phyloP scores from a whole-genome alignment of 371 early-diverging fungal genomes.

The Catenaria anguillulae region DNA sequence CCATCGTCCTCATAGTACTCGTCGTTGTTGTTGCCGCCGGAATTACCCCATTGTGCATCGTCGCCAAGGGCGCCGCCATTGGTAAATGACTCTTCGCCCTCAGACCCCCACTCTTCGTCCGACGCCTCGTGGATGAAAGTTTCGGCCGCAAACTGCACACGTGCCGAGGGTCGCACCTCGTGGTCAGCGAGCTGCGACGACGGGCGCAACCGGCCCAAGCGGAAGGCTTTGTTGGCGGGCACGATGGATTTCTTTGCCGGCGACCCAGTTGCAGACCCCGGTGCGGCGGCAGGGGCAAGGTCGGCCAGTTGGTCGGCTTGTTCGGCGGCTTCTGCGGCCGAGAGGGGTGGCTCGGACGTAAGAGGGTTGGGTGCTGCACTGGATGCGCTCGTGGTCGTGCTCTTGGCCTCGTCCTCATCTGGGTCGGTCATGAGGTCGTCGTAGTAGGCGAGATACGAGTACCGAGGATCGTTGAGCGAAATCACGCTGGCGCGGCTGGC shows the following conservation, averaged over 20 bases:
- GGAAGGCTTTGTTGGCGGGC: background rate
- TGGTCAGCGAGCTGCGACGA: background rate
- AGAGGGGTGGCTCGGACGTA: background rate
- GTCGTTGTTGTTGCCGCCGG: background rate
- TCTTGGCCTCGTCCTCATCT: background rate
- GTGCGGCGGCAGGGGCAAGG: background rate
- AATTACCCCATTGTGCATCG: too few relatives aligned
- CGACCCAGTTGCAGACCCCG: background rate
- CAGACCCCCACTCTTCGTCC: constrained; percentile 1
- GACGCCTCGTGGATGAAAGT: background rate
- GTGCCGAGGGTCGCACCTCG: background rate
- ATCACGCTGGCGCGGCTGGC: background rate
- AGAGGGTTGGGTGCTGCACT: background rate
- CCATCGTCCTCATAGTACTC: background rate
- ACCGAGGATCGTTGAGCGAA: background rate
- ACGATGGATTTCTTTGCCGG: background rate
- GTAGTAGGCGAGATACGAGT: background rate
- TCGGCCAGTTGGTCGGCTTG: background rate
- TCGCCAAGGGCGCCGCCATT: too few relatives aligned
- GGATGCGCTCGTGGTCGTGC: background rate
- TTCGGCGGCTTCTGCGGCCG: too few relatives aligned
- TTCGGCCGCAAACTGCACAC: constrained; percentile 1
- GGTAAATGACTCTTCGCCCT: too few relatives aligned
- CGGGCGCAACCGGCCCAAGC: background rate
- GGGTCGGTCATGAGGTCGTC: background rate